phyloP scores from a whole-genome alignment of 2,329 filamentous ascomycete genomes.

The Talaromyces albobiverticillius region DNA sequence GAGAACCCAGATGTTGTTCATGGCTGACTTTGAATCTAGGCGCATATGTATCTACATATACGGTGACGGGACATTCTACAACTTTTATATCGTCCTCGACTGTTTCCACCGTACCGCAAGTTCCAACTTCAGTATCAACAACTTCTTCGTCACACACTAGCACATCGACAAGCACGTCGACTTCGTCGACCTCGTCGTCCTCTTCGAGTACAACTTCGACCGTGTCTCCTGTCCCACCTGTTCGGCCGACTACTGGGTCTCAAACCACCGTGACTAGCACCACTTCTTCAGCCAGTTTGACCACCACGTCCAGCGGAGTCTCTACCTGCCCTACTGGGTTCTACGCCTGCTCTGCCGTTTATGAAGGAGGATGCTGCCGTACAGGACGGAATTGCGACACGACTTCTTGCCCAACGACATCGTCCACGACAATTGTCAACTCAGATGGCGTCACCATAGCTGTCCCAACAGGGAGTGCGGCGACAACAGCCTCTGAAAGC shows the following conservation, averaged over 20 bases:
- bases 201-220: constrained; percentile 29
- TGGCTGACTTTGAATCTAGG: constrained; percentile 19
- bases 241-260: constrained; percentile 33
- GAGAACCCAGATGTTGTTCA: not conserved
- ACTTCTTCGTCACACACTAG: constrained; percentile 18
- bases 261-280: constrained; percentile 27
- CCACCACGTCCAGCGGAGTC: constrained; percentile 26
- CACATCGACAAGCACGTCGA: not conserved
- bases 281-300: constrained; percentile 12
- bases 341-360: constrained; percentile 82
- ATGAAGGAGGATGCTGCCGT: constrained; percentile 80
- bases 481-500: constrained; percentile 22
- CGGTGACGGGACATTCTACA: constrained; percentile 32
- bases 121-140: constrained; percentile 20
- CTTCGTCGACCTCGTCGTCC: constrained; percentile 20
- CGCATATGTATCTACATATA: constrained; percentile 33
- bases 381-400: constrained; percentile 81
- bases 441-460: constrained; percentile 68
- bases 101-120: constrained; percentile 29
- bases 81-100: constrained; percentile 31
- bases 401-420: constrained; percentile 70
- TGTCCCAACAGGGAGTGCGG: constrained; percentile 52
- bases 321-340: constrained; percentile 78
- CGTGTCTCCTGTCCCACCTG: too few species aligned
- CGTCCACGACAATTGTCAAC: constrained; percentile 62